Base-by-base conservation (phyloP, 108 stramenopile genomes). In the Nitzschia palea region DNA sequence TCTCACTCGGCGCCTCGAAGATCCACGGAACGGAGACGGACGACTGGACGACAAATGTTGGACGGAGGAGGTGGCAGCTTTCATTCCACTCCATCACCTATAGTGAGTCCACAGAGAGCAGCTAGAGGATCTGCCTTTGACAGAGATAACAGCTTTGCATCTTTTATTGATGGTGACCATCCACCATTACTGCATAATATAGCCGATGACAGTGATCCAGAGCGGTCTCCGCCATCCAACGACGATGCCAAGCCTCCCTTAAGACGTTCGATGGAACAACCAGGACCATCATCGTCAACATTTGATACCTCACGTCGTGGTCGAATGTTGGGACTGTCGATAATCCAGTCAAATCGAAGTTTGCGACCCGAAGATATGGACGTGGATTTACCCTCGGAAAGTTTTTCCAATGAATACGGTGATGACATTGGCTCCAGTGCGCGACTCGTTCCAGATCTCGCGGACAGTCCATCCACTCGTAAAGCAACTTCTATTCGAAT, bases 1-100 rank as follows among this genome's bases (percentile, higher is more conserved):
- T 68, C 67, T 4, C 67, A 68, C 34, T 68, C 67, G 3, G 56
- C 67, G 30, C 67, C 67, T 2, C 55, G 67, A 54, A 22, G 43
- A 20, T n/a, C 65, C 22, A n/a, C 34, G 6, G 22, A 34, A 59
- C 4, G 58, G 58, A 4, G 20, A 17, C 33, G 58, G 23, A 17
- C 35, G 23, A 17, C 35, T 18, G 15, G 18, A n/a, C 47, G 47
- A 5, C 47, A 48, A 48, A 20, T 20, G 18, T 48, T 48, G n/a
- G 47, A 48, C 4, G 47, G 47, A 20, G 4, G 18, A 48, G 47
- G 18, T 5, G 20, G 50, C 15, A 59, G 33, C 36, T 59, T 34
- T 34, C 34, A 35, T 12, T 23, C 58, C 2, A 2, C 58, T 10
- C 10, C 8, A n/a, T 59, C 58, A 8, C 58, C 58, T 17, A 17